A percentile compares a stretch with the other conserved stretches of the same genome.
Evolutionary conservation across 75 land plant species (phyloP).

Genomic region (Gnetum montanum): DNA sequence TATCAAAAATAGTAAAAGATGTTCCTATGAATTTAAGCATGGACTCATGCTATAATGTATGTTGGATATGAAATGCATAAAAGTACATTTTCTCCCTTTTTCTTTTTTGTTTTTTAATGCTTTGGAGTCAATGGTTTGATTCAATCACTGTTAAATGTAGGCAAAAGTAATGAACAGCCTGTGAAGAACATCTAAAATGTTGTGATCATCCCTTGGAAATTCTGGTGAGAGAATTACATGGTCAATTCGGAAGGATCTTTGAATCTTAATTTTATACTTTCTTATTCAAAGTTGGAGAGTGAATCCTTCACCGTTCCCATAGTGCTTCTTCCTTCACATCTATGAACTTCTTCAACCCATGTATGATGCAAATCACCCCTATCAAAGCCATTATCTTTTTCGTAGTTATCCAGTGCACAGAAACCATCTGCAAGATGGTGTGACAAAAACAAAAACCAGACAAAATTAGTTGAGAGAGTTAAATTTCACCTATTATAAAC

Average conservation of each 20-base stretch:
- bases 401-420: conserved; percentile 67
- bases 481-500: no score
- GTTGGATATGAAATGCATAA: no score
- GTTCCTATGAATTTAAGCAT: no score
- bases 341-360: conserved; percentile 75
- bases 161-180: not conserved
- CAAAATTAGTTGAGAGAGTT: no score
- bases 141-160: not conserved
- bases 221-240: conserved; percentile 21
- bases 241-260: conserved; percentile 39
- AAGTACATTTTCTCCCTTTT: not conserved
- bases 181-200: not conserved
- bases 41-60: no score
- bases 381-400: conserved; percentile 24
- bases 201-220: not conserved
- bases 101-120: not conserved
- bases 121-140: not conserved
- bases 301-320: no score
- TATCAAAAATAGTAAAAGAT: no score
- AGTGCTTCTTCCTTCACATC: conserved; percentile 45
- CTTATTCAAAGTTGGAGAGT: conserved; percentile 8
- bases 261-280: conserved; percentile 21
- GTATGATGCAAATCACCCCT: conserved; percentile 43
- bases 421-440: conserved; percentile 55
- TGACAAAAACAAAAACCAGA: not conserved